phyloP scores from a whole-genome alignment of 768 basidiomycete genomes.

The Tricholoma furcatifolium region DNA sequence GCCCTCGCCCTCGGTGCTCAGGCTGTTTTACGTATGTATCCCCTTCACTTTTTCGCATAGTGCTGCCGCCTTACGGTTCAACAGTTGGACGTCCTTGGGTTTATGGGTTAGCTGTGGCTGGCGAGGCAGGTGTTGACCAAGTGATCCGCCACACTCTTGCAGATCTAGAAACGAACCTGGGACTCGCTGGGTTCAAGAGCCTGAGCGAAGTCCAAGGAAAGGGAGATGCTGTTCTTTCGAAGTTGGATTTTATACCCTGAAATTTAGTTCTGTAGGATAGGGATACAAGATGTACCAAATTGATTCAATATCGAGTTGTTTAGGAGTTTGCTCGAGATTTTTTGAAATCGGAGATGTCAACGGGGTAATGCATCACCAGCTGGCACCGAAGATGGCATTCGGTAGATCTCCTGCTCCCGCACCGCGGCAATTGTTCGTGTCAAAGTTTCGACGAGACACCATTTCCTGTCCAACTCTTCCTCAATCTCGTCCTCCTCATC shows the following conservation, averaged over 20 bases:
- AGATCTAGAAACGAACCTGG: constrained; percentile 66
- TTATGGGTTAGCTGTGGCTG: constrained; percentile 69
- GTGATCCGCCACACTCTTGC: constrained; percentile 67
- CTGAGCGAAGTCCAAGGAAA: constrained; percentile 65
- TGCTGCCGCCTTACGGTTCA: neutral
- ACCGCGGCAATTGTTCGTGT: neutral
- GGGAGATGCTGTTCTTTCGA: constrained; percentile 47
- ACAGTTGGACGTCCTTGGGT: constrained; percentile 74
- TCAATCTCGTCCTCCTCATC: too few species aligned
- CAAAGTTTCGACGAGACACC: neutral
- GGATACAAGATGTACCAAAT: too few species aligned
- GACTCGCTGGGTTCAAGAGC: constrained; percentile 56
- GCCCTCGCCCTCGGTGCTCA: constrained; percentile 87
- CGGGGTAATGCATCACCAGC: too few species aligned
- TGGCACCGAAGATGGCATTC: too few species aligned
- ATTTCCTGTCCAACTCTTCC: neutral
- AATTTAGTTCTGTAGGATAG: too few species aligned
- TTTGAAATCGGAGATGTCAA: too few species aligned
- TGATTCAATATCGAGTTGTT: too few species aligned
- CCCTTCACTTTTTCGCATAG: neutral
- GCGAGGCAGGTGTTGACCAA: constrained; percentile 74
- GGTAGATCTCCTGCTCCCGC: neutral
- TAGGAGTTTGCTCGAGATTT: too few species aligned
- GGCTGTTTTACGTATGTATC: constrained; percentile 63
- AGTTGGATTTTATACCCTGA: constrained; percentile 32